Evolutionary conservation across 768 basidiomycete genomes (phyloP).

Genomic region (Pleurotus eryngii): DNA sequence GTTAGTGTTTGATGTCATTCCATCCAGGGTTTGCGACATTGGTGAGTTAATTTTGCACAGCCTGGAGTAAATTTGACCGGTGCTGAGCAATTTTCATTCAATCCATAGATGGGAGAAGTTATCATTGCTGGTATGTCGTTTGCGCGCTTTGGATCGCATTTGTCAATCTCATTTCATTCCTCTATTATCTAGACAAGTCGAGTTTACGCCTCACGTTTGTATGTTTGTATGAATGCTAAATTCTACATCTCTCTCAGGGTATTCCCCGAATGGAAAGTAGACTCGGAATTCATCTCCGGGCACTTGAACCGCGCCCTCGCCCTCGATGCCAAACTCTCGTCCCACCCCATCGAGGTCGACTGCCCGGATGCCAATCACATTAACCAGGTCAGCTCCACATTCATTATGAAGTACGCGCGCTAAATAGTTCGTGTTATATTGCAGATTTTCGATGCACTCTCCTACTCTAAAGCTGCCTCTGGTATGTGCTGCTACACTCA

Average conservation of each 20-base stretch:
- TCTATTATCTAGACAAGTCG: slow-evolving; percentile 48
- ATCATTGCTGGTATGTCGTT: slow-evolving; percentile 63
- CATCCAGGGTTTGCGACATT: slow-evolving; percentile 76
- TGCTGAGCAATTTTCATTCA: neutral
- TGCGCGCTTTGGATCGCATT: neutral
- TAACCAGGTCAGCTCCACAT: slow-evolving; percentile 48
- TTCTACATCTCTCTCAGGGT: slow-evolving; percentile 35
- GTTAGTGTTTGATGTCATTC: slow-evolving; percentile 1
- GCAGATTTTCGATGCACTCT: slow-evolving; percentile 86
- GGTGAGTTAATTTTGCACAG: slow-evolving; percentile 37
- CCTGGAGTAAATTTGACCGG: no score
- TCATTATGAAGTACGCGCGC: neutral
- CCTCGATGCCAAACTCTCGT: slow-evolving; percentile 82
- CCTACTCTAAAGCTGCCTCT: slow-evolving; percentile 82
- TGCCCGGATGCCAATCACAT: slow-evolving; percentile 85
- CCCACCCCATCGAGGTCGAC: slow-evolving; percentile 91
- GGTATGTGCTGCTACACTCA: slow-evolving; percentile 34
- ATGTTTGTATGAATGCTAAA: neutral
- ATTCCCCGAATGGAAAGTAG: slow-evolving; percentile 84
- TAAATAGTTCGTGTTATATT: no score
- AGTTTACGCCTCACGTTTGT: slow-evolving; percentile 7
- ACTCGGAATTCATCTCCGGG: slow-evolving; percentile 76
- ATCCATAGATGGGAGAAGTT: slow-evolving; percentile 76
- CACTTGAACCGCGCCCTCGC: slow-evolving; percentile 74
- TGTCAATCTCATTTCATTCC: neutral